These are phyloP conservation scores for Flaveria sonorensis DNA, from an alignment of 129 eudicot species.

Conservation along the genomic window DNA sequence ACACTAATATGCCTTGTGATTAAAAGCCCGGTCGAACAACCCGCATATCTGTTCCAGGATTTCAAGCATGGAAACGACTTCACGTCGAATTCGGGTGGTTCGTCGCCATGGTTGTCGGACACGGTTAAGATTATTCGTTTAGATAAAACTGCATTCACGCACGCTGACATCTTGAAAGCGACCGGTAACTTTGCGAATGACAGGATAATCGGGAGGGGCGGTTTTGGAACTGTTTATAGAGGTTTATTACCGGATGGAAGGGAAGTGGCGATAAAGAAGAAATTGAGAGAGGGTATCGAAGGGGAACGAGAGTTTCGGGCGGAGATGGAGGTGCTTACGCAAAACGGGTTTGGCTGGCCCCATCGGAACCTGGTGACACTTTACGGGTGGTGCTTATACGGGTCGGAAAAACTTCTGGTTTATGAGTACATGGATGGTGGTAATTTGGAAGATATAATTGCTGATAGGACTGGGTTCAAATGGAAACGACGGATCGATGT, in stretches of 20 bases:
- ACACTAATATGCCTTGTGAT: slow-evolving; percentile 45
- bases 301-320: slow-evolving; percentile 93
- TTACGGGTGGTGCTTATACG: slow-evolving; percentile 94
- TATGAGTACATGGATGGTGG: slow-evolving; percentile 98
- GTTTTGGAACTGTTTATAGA: slow-evolving; percentile 80
- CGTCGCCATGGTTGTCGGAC: slow-evolving; percentile 77
- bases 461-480: slow-evolving; percentile 45
- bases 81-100: slow-evolving; percentile 29
- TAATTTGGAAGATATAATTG: slow-evolving; percentile 67
- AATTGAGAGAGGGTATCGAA: slow-evolving; percentile 73
- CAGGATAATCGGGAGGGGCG: slow-evolving; percentile 85
- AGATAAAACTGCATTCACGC: slow-evolving; percentile 89
- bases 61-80: slow-evolving; percentile 29
- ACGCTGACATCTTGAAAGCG: slow-evolving; percentile 73
- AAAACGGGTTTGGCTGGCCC: slow-evolving; percentile 76
- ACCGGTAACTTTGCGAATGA: slow-evolving; percentile 72
- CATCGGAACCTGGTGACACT: slow-evolving; percentile 90
- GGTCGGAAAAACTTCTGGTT: slow-evolving; percentile 75
- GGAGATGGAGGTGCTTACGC: slow-evolving; percentile 84
- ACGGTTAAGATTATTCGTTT: slow-evolving; percentile 66
- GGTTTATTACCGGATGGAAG: slow-evolving; percentile 88
- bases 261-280: slow-evolving; percentile 82
- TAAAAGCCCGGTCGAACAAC: slow-evolving; percentile 42
- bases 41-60: slow-evolving; percentile 38
- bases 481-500: slow-evolving; percentile 68